These are phyloP conservation scores for Gnaphalium uliginosum DNA, from an alignment of 129 eudicot genomes.

Conservation along the genomic window DNA sequence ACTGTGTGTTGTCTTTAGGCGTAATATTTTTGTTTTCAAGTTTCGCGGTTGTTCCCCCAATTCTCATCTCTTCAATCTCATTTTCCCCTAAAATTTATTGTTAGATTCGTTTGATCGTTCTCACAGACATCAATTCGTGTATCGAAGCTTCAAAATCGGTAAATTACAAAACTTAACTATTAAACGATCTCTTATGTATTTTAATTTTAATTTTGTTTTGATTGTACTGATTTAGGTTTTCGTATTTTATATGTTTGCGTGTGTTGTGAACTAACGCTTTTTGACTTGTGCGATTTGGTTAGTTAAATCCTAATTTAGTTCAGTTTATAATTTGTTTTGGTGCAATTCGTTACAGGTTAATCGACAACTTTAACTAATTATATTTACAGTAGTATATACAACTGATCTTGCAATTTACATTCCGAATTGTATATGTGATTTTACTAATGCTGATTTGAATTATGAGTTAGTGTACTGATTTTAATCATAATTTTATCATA, in stretches of 20 bases:
- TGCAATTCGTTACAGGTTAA: no score
- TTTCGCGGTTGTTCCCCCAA: conserved; percentile 69
- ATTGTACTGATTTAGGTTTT: conserved; percentile 17
- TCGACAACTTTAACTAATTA: neutral
- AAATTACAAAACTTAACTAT: conserved; percentile 15
- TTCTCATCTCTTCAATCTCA: conserved; percentile 25
- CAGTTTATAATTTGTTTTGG: conserved; percentile 11
- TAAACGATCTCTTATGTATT: conserved; percentile 16
- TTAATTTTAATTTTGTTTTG: neutral
- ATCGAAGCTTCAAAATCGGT: conserved; percentile 38
- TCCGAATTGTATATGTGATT: no score
- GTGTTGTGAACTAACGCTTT: conserved; percentile 2
- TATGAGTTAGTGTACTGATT: neutral
- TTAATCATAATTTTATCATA: neutral
- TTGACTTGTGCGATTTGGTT: no score
- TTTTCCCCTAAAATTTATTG: neutral
- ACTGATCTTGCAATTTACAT: neutral
- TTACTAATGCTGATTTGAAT: neutral
- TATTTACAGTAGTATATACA: neutral
- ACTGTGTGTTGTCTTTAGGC: no score
- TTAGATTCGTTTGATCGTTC: conserved; percentile 30
- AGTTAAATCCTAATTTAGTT: conserved; percentile 10
- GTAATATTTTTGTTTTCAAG: conserved; percentile 31
- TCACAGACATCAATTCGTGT: conserved; percentile 2
- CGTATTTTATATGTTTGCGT: conserved; percentile 13